A percentile compares a stretch with the other conserved stretches of the same genome.
Conservation (phyloP, 169 alveolate species). For the Miamiensis avidus region DNA sequence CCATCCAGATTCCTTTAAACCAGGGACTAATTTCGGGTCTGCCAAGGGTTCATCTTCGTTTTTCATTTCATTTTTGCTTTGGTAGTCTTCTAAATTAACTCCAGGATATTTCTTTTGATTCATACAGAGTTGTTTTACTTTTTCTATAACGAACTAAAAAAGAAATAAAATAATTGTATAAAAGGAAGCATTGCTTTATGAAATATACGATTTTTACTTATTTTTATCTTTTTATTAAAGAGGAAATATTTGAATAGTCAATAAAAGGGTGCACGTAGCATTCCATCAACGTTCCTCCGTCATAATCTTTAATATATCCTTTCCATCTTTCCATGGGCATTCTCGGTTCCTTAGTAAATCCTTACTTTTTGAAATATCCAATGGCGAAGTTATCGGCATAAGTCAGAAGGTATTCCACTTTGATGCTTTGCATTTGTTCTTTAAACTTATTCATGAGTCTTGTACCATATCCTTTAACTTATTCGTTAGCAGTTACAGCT, state of each 20-base stretch:
- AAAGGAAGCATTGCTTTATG: not conserved
- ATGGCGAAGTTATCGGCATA: conserved; percentile 98
- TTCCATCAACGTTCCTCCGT: conserved; percentile 99
- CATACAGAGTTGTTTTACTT: conserved; percentile 75
- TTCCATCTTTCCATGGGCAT: conserved; percentile 97
- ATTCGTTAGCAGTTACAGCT: conserved; percentile 97
- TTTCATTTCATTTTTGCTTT: conserved; percentile 25
- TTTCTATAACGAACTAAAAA: conserved; percentile 47
- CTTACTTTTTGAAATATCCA: conserved; percentile 97
- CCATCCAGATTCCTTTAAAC: conserved; percentile 78
- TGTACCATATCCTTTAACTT: conserved; percentile 99
- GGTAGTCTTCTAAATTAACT: conserved; percentile 37
- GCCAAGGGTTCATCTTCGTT: conserved; percentile 34
- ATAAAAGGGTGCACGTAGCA: conserved; percentile 93
- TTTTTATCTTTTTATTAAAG: conserved; percentile 91
- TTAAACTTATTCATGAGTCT: conserved; percentile 97
- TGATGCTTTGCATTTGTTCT: conserved; percentile 92
- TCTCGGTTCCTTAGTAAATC: conserved; percentile 93
- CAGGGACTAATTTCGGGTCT: conserved; percentile 59
- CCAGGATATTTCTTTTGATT: conserved; percentile 87
- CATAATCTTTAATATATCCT: conserved; percentile 98
- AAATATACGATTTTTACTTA: conserved; percentile 59
- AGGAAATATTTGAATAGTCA: conserved; percentile 92
- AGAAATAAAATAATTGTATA: not conserved
- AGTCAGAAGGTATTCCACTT: conserved; percentile 95